phyloP scores from a whole-genome alignment of 2,329 filamentous ascomycete species.

The Intubia oerlemansii region DNA sequence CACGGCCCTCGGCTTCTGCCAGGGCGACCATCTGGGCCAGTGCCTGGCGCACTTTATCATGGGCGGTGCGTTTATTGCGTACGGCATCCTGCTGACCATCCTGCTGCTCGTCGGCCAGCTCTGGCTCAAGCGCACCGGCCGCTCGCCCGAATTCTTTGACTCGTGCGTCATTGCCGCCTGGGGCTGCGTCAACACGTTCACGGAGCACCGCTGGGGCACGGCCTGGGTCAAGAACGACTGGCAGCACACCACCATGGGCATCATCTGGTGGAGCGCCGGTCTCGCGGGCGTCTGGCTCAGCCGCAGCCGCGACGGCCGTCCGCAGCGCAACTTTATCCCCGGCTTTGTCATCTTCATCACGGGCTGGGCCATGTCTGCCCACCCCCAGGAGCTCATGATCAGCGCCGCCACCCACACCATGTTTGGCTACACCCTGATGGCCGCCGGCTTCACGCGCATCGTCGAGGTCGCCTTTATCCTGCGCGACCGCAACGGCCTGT shows the following conservation, averaged over 20 bases:
- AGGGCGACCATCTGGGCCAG: constrained; percentile 75
- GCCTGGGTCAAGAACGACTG: constrained; percentile 85
- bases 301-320: constrained; percentile 57
- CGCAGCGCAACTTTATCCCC: constrained; percentile 83
- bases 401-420: constrained; percentile 74
- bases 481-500: constrained; percentile 43
- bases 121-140: constrained; percentile 63
- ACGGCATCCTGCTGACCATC: constrained; percentile 73
- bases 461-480: constrained; percentile 84
- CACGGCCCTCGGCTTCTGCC: constrained; percentile 78
- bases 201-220: constrained; percentile 82
- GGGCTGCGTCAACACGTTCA: constrained; percentile 97
- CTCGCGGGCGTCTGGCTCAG: constrained; percentile 85
- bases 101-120: constrained; percentile 71
- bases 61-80: constrained; percentile 89
- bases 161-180: constrained; percentile 76
- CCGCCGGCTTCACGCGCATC: constrained; percentile 60
- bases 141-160: constrained; percentile 95
- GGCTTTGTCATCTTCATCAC: constrained; percentile 81
- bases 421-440: constrained; percentile 94
- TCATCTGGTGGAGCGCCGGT: constrained; percentile 94
- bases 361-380: constrained; percentile 86
- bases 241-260: constrained; percentile 98
- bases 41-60: constrained; percentile 97
- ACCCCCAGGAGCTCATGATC: constrained; percentile 65